Evolutionary conservation across 2,329 filamentous ascomycete genomes (phyloP).

Genomic region (Fusarium nodosum): DNA sequence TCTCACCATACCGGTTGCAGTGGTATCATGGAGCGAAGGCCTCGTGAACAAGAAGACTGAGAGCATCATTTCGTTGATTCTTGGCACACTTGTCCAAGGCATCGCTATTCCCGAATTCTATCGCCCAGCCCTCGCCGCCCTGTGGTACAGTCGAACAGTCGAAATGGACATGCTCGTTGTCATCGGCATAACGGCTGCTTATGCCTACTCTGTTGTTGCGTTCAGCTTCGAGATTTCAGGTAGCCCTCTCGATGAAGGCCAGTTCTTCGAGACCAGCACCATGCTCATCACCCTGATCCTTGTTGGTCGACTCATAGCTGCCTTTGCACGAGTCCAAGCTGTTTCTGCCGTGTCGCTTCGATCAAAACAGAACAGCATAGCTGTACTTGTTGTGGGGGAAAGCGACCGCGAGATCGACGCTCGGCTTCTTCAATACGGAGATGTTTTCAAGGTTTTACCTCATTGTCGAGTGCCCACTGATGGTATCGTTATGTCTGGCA

Average conservation of each 20-base stretch:
- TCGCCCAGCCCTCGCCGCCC: constrained; percentile 60
- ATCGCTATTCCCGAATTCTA: constrained; percentile 66
- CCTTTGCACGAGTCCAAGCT: constrained; percentile 55
- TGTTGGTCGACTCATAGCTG: constrained; percentile 55
- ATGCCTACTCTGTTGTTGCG: constrained; percentile 62
- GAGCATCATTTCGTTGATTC: constrained; percentile 55
- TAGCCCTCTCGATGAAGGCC: constrained; percentile 41
- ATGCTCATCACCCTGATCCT: constrained; percentile 59
- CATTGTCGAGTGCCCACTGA: constrained; percentile 69
- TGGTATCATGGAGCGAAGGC: constrained; percentile 52
- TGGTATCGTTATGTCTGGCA: constrained; percentile 66
- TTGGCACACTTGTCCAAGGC: constrained; percentile 65
- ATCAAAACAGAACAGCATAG: constrained; percentile 63
- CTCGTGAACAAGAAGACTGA: constrained; percentile 42
- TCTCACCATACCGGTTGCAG: constrained; percentile 53
- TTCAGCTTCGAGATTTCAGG: constrained; percentile 55
- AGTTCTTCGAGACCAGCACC: constrained; percentile 57
- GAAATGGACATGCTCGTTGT: constrained; percentile 71
- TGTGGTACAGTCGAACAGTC: constrained; percentile 60
- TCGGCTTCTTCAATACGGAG: constrained; percentile 69
- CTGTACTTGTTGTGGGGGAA: constrained; percentile 58
- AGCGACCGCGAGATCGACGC: constrained; percentile 63
- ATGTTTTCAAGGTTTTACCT: constrained; percentile 65
- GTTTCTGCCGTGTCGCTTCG: constrained; percentile 56
- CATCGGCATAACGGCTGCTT: constrained; percentile 67